Base-by-base conservation (phyloP, 1,284 basidiomycete species). In the Malassezia pachydermatis region DNA sequence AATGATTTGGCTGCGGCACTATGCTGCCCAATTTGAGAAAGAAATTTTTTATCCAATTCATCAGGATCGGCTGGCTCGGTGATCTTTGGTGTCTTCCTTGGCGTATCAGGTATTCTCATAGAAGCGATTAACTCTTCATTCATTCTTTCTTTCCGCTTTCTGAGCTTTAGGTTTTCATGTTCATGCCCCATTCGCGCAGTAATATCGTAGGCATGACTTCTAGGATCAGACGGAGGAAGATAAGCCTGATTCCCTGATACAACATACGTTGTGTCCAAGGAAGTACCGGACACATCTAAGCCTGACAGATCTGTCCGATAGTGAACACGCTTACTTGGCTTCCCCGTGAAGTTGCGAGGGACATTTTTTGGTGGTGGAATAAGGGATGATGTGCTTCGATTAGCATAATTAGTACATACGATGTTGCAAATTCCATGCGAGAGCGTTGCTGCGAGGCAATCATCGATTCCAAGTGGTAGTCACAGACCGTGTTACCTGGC, bases 381-480 rank as follows among this genome's bases (percentile, higher is more conserved):
- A 22, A 33, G 28, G 16, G 42, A 44, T 14, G 42, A 34, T 13
- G 42, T 33, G 4, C 32, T 28, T 17, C n/a, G 4, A 24, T 42
- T 16, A 33, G 14, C 25, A 23, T 3, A 33, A 41, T 17, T 20
- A 2, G 19, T 9, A 41, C 48, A 6, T 40, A 44, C 48, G 43
- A 16, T 2, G 49, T 22, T 7, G 50, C 50, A 16, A 52, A 42
- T 20, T 52, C 50, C 45, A 47, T 46, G 5, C 50, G 50, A 10
- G 41, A 39, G 3, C 45, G 50, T 19, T 46, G 39, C 13, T 29
- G 37, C 2, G 25, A 14, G 11, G 30, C 29, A 6, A 52, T 19
- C 14, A 45, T 40, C 22, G 24, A 30, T 36, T 52, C 50, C 6
- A 52, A 25, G 17, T 52, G 50, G 27, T 22, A 41, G 9, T 46